These are phyloP conservation scores for Ceratocystis colombiana DNA, from an alignment of 2,329 filamentous ascomycete species.

Conservation along the genomic window DNA sequence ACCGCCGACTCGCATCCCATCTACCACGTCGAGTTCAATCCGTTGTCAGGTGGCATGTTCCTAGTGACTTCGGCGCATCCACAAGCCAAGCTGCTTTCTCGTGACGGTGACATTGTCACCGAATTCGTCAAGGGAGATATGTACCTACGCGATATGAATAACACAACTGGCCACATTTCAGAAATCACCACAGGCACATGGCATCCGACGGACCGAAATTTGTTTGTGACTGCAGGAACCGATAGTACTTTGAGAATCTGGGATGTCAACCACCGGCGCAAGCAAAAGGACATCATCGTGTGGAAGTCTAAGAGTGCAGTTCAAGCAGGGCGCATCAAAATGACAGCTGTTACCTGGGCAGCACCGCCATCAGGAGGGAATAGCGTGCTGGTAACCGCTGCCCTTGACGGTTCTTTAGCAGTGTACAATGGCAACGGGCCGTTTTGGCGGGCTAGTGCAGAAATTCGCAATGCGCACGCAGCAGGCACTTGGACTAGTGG, in stretches of 20 bases:
- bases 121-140: constrained; percentile 97
- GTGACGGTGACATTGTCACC: constrained; percentile 74
- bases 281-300: constrained; percentile 87
- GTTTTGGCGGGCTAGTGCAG: constrained; percentile 67
- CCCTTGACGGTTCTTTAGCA: constrained; percentile 77
- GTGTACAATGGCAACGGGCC: constrained; percentile 91
- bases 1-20: constrained; percentile 77
- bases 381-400: constrained; percentile 69
- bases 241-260: constrained; percentile 95
- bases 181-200: constrained; percentile 83
- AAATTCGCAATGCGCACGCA: constrained; percentile 74
- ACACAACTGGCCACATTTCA: constrained; percentile 92
- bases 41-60: constrained; percentile 65
- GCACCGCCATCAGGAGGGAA: constrained; percentile 63
- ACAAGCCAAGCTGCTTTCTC: constrained; percentile 78
- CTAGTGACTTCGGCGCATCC: constrained; percentile 82
- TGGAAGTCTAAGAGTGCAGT: constrained; percentile 89
- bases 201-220: constrained; percentile 76
- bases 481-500: constrained; percentile 84
- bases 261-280: constrained; percentile 85
- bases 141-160: constrained; percentile 94
- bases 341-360: constrained; percentile 88
- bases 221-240: constrained; percentile 83
- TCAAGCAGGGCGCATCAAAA: constrained; percentile 78
- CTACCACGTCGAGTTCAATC: constrained; percentile 78